Evolutionary conservation across 2,329 filamentous ascomycete species (phyloP), one percentile per base, ranked within the genome.

Genomic region (Neonectria sp.): DNA sequence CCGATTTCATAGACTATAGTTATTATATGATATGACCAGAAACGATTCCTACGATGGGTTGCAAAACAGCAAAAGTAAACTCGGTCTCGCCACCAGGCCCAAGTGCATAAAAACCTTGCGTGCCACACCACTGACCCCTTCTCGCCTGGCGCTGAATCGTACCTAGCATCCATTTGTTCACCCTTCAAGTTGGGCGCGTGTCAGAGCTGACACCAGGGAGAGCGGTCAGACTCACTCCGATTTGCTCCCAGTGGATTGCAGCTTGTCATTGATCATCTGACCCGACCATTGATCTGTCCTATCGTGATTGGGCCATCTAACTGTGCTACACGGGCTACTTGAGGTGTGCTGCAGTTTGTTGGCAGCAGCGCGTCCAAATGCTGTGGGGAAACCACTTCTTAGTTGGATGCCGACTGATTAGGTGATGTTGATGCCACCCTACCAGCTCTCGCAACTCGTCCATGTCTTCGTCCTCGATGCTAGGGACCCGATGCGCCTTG

Each of bases 261-360:
- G 51, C 51, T 60, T 33, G 40, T 46, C 56, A 27, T 29, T 25
- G 33, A 46, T 52, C 63, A 65, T 60, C 57, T 60, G 52, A 60
- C 40, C 37, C 40, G 35, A 60, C 49, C 48, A 55, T 46, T 53
- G 25, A 48, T 24, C 9, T 31, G 17, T 48, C 17, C 35, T 29
- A 25, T 8, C 37, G n/a, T 40, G 37, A 40, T 43, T 40, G 48
- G 48, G 25, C 55, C 24, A 46, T 31, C 33, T 51, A 24, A 27
- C 24, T 21, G 48, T 35, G 29, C 17, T 64, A 37, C 12, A 53
- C 46, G 51, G 17, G 48, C 31, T 52, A 45, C n/a, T 27, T 35
- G 37, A 17, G 43, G n/a, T 29, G 9, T 57, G 60, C 45, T 51
- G 43, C 8, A 25, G 48, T 53, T 53, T 53, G 55, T 24, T 56